Evolutionary conservation across 768 basidiomycete genomes (phyloP).

Genomic region (Terana coerulea): DNA sequence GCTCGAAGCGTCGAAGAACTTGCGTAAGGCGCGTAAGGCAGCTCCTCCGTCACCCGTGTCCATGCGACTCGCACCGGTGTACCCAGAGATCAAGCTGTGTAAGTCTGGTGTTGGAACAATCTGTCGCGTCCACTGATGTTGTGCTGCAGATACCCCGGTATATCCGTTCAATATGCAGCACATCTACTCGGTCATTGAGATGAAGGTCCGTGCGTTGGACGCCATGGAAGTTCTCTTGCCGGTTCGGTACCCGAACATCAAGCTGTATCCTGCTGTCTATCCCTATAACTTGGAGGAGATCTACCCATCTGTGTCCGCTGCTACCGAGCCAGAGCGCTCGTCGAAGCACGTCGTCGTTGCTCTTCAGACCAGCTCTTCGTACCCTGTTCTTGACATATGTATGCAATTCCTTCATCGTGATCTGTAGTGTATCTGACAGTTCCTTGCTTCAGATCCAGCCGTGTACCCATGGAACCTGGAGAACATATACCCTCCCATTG

Average conservation of each 20-base stretch:
- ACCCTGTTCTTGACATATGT: conserved; percentile 21
- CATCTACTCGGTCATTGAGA: conserved; percentile 31
- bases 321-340: neutral
- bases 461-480: conserved; percentile 21
- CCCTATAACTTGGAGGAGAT: conserved; percentile 18
- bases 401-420: neutral
- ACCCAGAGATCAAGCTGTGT: conserved; percentile 15
- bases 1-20: no score
- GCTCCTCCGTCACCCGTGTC: no score
- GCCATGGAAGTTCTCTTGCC: conserved; percentile 5
- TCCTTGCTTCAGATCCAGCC: conserved; percentile 13
- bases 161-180: conserved; percentile 38
- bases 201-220: neutral
- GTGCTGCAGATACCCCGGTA: conserved; percentile 31
- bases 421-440: neutral
- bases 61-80: neutral
- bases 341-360: neutral
- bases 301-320: no score
- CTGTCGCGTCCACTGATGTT: neutral
- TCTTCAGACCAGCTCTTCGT: neutral
- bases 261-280: conserved; percentile 23
- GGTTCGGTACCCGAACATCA: conserved; percentile 23
- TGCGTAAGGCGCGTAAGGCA: no score
- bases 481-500: conserved; percentile 15
- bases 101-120: neutral